phyloP scores from a whole-genome alignment of 768 basidiomycete species.

The Suillus subaureus region DNA sequence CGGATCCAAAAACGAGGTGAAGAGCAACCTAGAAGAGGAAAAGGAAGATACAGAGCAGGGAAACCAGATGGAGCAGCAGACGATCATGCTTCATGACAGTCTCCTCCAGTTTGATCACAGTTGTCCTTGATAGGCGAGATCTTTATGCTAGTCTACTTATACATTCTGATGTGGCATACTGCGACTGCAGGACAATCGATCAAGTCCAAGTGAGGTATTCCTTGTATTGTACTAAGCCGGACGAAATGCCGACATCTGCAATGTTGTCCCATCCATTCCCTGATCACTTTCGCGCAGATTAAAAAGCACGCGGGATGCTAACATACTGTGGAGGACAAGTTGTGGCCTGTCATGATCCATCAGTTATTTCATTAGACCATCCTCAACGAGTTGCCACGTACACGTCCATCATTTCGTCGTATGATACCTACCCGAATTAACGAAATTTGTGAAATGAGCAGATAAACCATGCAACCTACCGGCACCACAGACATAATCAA shows the following conservation, averaged over 20 bases:
- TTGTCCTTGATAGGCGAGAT: neutral
- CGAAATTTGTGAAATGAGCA: neutral
- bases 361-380: neutral
- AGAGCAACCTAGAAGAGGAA: neutral
- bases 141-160: neutral
- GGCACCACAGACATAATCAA: neutral
- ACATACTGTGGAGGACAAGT: neutral
- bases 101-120: conserved; percentile 1
- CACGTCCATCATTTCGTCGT: neutral
- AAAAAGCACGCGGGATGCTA: conserved; percentile 3
- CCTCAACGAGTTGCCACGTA: neutral
- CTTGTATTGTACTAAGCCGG: neutral
- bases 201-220: neutral
- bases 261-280: neutral
- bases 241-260: neutral
- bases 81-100: neutral
- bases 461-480: neutral
- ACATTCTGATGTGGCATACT: neutral
- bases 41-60: neutral
- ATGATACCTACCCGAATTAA: neutral
- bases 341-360: neutral
- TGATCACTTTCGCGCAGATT: neutral
- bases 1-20: conserved; percentile 4
- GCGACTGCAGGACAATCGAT: neutral
- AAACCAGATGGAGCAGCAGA: conserved; percentile 2